phyloP scores from a whole-genome alignment of 108 stramenopile genomes.

The Fragilaria radians region DNA sequence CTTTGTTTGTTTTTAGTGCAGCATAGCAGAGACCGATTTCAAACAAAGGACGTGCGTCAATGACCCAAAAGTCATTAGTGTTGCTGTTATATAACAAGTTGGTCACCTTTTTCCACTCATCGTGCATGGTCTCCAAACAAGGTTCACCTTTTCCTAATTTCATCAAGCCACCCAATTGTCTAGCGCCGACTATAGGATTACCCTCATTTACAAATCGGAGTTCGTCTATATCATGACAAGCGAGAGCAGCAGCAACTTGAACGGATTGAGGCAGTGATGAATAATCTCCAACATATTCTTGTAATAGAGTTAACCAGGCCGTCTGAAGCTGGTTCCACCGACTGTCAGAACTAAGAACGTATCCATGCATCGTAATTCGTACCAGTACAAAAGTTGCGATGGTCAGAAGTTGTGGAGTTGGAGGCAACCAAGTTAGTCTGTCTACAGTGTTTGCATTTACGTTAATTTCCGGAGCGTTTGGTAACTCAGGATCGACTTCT shows the following conservation, averaged over 20 bases:
- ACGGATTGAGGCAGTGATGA: background rate
- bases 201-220: background rate
- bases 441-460: conserved; percentile 27
- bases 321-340: conserved; percentile 62
- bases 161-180: background rate
- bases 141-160: background rate
- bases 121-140: background rate
- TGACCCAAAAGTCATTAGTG: conserved; percentile 47
- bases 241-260: background rate
- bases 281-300: conserved; percentile 18
- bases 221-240: background rate
- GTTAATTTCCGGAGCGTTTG: conserved; percentile 6
- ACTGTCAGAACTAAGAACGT: conserved; percentile 40
- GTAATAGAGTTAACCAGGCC: conserved; percentile 47
- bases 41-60: conserved; percentile 62
- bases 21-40: conserved; percentile 70
- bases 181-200: background rate
- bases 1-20: conserved; percentile 53
- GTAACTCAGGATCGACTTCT: conserved; percentile 8
- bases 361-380: conserved; percentile 67
- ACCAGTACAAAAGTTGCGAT: conserved; percentile 69
- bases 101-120: background rate
- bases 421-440: conserved; percentile 76
- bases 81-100: background rate
- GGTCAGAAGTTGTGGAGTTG: conserved; percentile 55